These are phyloP conservation scores for Kalmusia sp. DNA, from an alignment of 2,329 filamentous ascomycete genomes.

Conservation along the genomic window DNA sequence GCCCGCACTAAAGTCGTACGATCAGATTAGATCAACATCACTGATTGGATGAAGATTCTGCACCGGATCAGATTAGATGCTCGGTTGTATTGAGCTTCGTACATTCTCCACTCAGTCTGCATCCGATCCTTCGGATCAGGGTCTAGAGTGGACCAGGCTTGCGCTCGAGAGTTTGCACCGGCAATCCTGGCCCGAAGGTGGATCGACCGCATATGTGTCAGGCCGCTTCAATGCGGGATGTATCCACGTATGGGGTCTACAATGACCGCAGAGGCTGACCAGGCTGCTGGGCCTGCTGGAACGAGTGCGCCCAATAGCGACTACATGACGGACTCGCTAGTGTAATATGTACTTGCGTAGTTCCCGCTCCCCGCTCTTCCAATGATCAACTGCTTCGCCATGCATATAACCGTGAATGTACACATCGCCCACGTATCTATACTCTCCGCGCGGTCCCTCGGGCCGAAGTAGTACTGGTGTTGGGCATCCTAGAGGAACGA, in stretches of 20 bases:
- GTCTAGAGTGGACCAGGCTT: background rate
- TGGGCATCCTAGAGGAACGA: conserved; percentile 45
- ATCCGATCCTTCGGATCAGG: background rate
- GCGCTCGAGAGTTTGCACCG: background rate
- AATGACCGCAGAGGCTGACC: too few species aligned
- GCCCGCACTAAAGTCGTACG: background rate
- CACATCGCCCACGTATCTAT: conserved; percentile 42
- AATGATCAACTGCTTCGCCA: conserved; percentile 34
- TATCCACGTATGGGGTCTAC: too few species aligned
- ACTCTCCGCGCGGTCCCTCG: conserved; percentile 29
- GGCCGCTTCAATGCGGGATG: too few species aligned
- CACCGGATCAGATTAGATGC: background rate
- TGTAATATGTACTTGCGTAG: conserved; percentile 15
- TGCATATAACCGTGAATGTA: conserved; percentile 48
- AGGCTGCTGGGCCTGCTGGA: too few species aligned
- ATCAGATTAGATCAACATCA: background rate
- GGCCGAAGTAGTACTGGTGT: conserved; percentile 43
- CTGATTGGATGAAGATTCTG: background rate
- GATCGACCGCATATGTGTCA: too few species aligned
- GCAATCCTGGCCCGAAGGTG: background rate
- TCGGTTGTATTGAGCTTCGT: background rate
- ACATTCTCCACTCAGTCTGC: background rate
- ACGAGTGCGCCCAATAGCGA: too few species aligned
- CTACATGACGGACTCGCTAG: background rate
- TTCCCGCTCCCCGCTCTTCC: conserved; percentile 15